Evolutionary conservation across 331 rosid genomes (phyloP), one percentile per base, ranked within the genome.

Genomic region (Saraca asoca): DNA sequence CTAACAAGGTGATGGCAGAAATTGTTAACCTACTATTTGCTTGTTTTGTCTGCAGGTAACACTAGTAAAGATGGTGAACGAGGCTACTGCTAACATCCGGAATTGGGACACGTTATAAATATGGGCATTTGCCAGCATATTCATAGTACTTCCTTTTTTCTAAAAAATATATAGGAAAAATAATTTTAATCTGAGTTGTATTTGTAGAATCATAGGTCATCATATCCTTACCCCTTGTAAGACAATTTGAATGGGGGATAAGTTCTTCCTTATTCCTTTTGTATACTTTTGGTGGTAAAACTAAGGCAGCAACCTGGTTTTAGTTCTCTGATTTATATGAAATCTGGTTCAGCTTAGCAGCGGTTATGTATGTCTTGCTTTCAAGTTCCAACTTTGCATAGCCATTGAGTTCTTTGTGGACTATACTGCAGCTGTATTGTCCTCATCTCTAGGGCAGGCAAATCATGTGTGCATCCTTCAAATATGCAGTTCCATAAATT

Each of bases 61-160:
- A 39, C 88, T 90, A 42, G 84, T 87, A 61, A 87, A 87, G 89
- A 90, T 87, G 96, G 85, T 90, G 81, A 92, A 92, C 51, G 96
- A 89, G 75, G 95, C 98, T 49, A 74, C 83, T 44, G 95, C 94
- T 8, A 85, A 87, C 76, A 74, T 85, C 61, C 94, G 90, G 24
- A 82, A 87, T 58, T 92, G 95, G 96, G 91, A 85, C 46, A 65
- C 80, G 10, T 17, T 55, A 43, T 86, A 85, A 76, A 62, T 54
- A 75, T 19, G 12, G 10, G 19, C n/a, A 7, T 15, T 60, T 65
- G 7, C 67, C 64, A 5, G 31, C 33, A 52, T 64, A 65, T 58
- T 59, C 37, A 41, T 18, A 29, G 64, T 69, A 38, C 65, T 51
- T 42, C 53, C 20, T 33, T 20, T 5, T 18, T 29, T 16, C 6